Evolutionary conservation across 164 flowering plant genomes (phyloP).

Genomic region (Nymphaea colorata): DNA sequence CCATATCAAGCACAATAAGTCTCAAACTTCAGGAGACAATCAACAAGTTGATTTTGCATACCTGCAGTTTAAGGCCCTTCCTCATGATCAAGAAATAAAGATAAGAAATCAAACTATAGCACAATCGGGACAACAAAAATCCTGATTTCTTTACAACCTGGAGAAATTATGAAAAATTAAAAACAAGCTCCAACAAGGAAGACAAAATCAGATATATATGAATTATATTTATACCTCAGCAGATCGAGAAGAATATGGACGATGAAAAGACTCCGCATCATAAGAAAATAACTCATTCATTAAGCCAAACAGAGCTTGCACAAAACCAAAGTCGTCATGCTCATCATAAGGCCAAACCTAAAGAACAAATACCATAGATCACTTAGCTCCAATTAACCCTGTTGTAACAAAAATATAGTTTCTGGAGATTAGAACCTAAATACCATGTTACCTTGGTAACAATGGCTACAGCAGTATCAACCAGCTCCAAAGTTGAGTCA

Average conservation of each 20-base stretch:
- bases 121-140: constrained; percentile 37
- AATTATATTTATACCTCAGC: constrained; percentile 22
- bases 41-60: constrained; percentile 10
- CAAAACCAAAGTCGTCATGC: constrained; percentile 72
- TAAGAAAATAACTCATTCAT: constrained; percentile 52
- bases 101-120: constrained; percentile 74
- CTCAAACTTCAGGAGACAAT: not conserved
- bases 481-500: constrained; percentile 62
- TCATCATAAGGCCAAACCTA: constrained; percentile 97
- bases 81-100: constrained; percentile 73
- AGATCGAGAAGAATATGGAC: constrained; percentile 18
- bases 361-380: not conserved
- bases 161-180: not conserved
- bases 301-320: constrained; percentile 85
- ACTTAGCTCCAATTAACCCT: too few relatives aligned
- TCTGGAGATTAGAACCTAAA: too few relatives aligned
- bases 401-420: too few relatives aligned
- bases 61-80: constrained; percentile 72
- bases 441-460: constrained; percentile 69
- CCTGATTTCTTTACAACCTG: constrained; percentile 49
- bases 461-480: constrained; percentile 75
- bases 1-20: too few relatives aligned
- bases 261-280: constrained; percentile 23
- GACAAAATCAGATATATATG: too few relatives aligned
- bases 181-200: not conserved